Evolutionary conservation across 2,329 filamentous ascomycete genomes (phyloP).

Genomic region (Scedosporium aurantiacum): DNA sequence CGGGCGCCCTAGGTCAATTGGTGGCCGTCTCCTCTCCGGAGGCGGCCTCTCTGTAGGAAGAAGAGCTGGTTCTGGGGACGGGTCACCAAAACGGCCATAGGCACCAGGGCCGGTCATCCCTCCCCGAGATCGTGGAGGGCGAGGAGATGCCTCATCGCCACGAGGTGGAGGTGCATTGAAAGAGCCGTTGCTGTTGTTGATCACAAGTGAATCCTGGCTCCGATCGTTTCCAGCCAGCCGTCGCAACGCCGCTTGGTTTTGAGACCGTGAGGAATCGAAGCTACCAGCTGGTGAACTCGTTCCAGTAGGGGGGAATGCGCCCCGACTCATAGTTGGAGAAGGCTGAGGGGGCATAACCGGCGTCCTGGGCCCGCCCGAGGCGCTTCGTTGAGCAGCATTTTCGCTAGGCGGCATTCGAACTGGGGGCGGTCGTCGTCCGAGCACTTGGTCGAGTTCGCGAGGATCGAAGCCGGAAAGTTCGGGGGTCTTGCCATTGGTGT

Average conservation of each 20-base stretch:
- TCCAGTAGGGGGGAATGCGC: constrained; percentile 7
- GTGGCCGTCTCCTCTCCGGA: constrained; percentile 54
- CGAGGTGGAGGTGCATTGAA: constrained; percentile 24
- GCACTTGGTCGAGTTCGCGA: constrained; percentile 64
- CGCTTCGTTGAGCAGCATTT: not conserved
- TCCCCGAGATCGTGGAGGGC: constrained; percentile 43
- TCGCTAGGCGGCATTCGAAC: constrained; percentile 13
- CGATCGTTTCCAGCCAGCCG: constrained; percentile 39
- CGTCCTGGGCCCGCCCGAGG: constrained; percentile 9
- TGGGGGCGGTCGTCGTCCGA: constrained; percentile 36
- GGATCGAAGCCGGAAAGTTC: constrained; percentile 73
- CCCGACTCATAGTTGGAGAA: constrained; percentile 15
- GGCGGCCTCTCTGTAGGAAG: constrained; percentile 30
- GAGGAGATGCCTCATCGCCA: constrained; percentile 40
- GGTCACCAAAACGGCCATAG: constrained; percentile 6
- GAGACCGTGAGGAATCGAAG: constrained; percentile 35
- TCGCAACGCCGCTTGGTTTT: constrained; percentile 31
- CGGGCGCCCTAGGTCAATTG: constrained; percentile 50
- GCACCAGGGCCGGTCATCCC: constrained; percentile 27
- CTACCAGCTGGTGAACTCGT: constrained; percentile 39
- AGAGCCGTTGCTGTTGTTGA: constrained; percentile 29
- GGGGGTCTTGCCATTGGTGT: constrained; percentile 76
- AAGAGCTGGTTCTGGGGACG: constrained; percentile 11
- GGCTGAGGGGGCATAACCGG: constrained; percentile 23
- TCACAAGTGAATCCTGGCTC: constrained; percentile 40